Evolutionary conservation across 2,329 filamentous ascomycete genomes (phyloP), one percentile per base, ranked within the genome.

Genomic region (Alternaria ventricosa): DNA sequence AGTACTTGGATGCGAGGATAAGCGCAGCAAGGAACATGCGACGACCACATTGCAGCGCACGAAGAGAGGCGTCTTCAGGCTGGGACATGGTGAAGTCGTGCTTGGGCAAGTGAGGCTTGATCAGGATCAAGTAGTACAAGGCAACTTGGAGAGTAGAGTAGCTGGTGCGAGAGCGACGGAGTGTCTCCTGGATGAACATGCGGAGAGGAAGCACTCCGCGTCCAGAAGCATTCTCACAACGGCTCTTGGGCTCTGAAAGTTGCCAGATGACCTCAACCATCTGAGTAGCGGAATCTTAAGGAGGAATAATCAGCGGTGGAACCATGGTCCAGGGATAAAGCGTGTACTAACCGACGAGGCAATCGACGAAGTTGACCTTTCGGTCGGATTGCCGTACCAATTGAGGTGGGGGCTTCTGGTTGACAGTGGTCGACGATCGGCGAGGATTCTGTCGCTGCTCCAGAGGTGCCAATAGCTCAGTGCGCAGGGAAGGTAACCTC

Each of bases 241-340:
- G 89, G 80, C 92, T 92, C 61, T 91, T 87, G 36, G 91, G 89
- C 63, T 93, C 94, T 58, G 95, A 96, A 46, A 95, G 86, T 49
- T 96, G 94, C 96, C 96, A 99, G 75, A 99, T 97, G 57, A 92
- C 92, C 84, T 97, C 94, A 54, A 99, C 94, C 80, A 98, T 97
- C 81, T 97, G 93, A 58, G 96, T 96, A 57, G 96, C 96, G 73
- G 95, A 97, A 88, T 97, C 95, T 97, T 87, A 71, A 75, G 66
- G 56, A 45, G 55, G 55, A 63, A 64, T 28, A 67, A 70, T 78
- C 72, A 78, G 75, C 65, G 69, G 63, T 20, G 66, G 64, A 70
- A 70, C 70, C 67, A 65, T 74, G 78, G 73, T 79, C 86, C 68
- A 66, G 57, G 62, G 57, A 61, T 64, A 63, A 63, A 60, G 66